Base-by-base conservation (phyloP, 345 rosid genomes). In the Camelina hispida region DNA sequence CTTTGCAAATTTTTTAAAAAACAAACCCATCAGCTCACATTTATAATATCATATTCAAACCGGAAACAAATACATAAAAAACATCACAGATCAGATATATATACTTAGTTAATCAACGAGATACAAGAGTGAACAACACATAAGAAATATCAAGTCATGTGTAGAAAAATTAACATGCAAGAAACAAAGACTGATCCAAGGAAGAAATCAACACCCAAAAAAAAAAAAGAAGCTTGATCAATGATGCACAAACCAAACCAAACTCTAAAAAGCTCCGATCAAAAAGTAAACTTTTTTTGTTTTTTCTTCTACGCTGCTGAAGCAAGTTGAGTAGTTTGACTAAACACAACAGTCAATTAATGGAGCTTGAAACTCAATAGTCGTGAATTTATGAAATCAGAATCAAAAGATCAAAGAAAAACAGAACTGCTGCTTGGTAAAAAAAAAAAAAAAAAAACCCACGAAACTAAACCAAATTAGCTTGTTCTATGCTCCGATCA, bases 81-180 rank as follows among this genome's bases (percentile, higher is more conserved):
- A 40, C 55, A 16, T 32, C 76, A 72, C 62, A 71, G 60, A 34
- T 48, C 47, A 23, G 50, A 62, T 14, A 40, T 14, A 28, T 18
- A 52, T 14, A 28, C 32, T 32, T 40, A 4, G 3, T 60, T 20
- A 35, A 62, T 55, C 34, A 12, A 56, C 34, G 8, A 56, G 58
- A 32, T 28, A 68, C 10, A 75, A 51, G 63, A 68, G 63, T 60
- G 57, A 3, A 61, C 7, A 15, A 34, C 5, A 61, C 69, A 68
- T 43, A 15, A 0, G 15, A 64, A 64, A 70, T 64, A 67, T 46
- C 18, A 70, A 48, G 71, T 57, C 67, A 64, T 77, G 80, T 64
- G 80, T 1, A 56, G 13, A 28, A 64, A 68, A 64, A 57, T 38
- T 54, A 71, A 77, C 80, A 77, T 77, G 78, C 77, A 73, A 67